phyloP scores from a whole-genome alignment of 306 rosid species.

The Alnus rubra region DNA sequence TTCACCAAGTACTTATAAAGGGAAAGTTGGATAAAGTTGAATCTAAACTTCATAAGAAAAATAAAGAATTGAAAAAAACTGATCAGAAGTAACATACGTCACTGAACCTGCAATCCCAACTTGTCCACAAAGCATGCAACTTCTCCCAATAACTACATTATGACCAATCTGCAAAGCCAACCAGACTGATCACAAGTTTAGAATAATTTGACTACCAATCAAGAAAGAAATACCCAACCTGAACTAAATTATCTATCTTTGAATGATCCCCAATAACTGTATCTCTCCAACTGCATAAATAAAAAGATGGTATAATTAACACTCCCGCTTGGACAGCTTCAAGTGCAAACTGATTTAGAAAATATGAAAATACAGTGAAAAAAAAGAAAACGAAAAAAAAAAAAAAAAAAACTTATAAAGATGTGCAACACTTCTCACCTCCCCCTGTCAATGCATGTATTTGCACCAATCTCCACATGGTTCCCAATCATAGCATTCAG shows the following conservation, averaged over 20 bases:
- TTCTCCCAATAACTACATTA: conserved; percentile 79
- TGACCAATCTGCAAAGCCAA: conserved; percentile 74
- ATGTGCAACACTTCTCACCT: conserved; percentile 50
- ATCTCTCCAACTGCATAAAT: conserved; percentile 88
- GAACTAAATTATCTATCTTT: conserved; percentile 91
- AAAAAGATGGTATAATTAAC: conserved; percentile 29
- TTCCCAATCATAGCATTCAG: conserved; percentile 74
- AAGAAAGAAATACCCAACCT: conserved; percentile 55
- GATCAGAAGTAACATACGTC: conserved; percentile 49
- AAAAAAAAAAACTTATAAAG: not conserved
- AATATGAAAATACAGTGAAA: not conserved
- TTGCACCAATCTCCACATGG: conserved; percentile 87
- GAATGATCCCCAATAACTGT: conserved; percentile 74
- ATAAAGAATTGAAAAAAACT: not conserved
- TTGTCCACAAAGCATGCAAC: conserved; percentile 94
- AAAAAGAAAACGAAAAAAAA: too few species aligned
- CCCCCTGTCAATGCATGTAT: conserved; percentile 92
- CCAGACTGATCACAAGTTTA: conserved; percentile 28
- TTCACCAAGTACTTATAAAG: conserved; percentile 19
- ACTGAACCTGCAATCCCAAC: conserved; percentile 96
- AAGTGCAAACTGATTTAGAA: conserved; percentile 29
- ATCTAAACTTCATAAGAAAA: not conserved
- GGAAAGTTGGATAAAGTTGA: conserved; percentile 14
- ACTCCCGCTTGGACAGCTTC: conserved; percentile 17
- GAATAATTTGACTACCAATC: not conserved